Percentiles rank a stretch among this genome's conserved stretches.
Conservation (phyloP, 768 basidiomycete species). For the Psilocybe sp. region DNA sequence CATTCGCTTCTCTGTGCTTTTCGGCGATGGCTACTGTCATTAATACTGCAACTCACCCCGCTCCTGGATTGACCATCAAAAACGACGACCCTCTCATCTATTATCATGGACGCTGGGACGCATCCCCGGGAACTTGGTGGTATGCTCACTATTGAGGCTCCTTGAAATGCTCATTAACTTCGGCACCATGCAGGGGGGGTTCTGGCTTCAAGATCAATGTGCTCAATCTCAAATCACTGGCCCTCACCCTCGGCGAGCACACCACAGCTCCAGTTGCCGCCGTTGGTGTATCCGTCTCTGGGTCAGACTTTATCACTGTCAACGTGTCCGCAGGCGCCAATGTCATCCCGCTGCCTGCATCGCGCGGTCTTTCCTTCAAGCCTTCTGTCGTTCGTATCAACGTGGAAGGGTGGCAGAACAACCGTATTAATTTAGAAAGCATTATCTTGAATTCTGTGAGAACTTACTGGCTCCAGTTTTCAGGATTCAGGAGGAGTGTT, state of each 20-base stretch:
- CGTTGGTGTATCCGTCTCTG: constrained; percentile 47
- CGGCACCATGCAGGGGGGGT: constrained; percentile 36
- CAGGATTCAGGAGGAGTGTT: background rate
- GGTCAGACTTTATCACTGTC: constrained; percentile 40
- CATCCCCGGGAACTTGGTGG: constrained; percentile 56
- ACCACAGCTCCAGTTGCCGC: constrained; percentile 46
- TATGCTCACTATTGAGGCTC: constrained; percentile 17
- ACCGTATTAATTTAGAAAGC: constrained; percentile 50
- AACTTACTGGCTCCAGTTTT: background rate
- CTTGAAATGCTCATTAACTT: background rate
- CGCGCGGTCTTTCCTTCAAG: background rate
- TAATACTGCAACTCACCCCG: constrained; percentile 2
- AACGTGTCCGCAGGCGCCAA: constrained; percentile 49
- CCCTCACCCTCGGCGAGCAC: constrained; percentile 45
- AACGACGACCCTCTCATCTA: constrained; percentile 42
- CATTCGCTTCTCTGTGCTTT: background rate
- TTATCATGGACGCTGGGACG: constrained; percentile 53
- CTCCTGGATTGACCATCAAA: constrained; percentile 19
- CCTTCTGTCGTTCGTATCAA: constrained; percentile 42
- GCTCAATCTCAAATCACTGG: constrained; percentile 36
- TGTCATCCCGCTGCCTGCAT: constrained; percentile 31
- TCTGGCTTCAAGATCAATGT: constrained; percentile 53
- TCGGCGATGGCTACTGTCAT: constrained; percentile 1
- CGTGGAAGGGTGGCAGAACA: constrained; percentile 59
- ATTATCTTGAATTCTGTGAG: constrained; percentile 42